Percentiles rank a stretch among this genome's conserved stretches.
Conservation (phyloP, 768 basidiomycete genomes). For the Daedaleopsis sinensis region DNA sequence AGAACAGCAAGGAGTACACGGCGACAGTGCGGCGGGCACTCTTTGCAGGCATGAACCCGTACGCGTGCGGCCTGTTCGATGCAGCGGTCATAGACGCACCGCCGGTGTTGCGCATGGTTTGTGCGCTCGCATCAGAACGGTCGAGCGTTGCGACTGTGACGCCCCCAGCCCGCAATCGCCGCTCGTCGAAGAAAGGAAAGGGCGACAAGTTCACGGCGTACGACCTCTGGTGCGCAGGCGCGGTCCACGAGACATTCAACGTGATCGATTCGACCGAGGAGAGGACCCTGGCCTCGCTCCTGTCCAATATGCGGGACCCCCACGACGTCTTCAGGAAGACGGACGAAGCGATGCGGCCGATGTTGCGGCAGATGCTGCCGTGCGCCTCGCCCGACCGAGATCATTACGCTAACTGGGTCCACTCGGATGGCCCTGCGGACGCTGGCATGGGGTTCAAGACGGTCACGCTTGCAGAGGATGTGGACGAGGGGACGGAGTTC, state of each 20-base stretch:
- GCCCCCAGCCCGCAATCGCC: background rate
- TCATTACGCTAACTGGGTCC: background rate
- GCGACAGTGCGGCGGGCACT: slow-evolving; percentile 12
- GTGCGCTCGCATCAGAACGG: slow-evolving; percentile 20
- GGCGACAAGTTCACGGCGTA: slow-evolving; percentile 15
- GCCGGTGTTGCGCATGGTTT: slow-evolving; percentile 22
- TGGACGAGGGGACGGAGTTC: background rate
- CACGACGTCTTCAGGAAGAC: background rate
- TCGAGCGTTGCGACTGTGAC: background rate
- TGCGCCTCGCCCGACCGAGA: background rate
- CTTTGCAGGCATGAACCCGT: slow-evolving; percentile 32
- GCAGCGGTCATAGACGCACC: slow-evolving; percentile 22
- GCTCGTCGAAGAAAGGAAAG: background rate
- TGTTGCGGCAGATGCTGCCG: slow-evolving; percentile 3
- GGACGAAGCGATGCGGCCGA: background rate
- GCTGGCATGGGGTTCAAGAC: background rate
- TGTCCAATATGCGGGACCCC: background rate
- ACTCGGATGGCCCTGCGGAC: background rate
- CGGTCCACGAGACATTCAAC: slow-evolving; percentile 1
- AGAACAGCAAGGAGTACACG: slow-evolving; percentile 25
- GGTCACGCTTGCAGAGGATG: background rate
- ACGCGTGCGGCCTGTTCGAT: slow-evolving; percentile 21
- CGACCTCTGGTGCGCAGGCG: slow-evolving; percentile 22
- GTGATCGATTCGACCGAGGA: slow-evolving; percentile 1
- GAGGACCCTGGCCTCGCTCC: background rate